Conservation (phyloP, 73 alveolate species). For the Durusdinium trenchii region DNA sequence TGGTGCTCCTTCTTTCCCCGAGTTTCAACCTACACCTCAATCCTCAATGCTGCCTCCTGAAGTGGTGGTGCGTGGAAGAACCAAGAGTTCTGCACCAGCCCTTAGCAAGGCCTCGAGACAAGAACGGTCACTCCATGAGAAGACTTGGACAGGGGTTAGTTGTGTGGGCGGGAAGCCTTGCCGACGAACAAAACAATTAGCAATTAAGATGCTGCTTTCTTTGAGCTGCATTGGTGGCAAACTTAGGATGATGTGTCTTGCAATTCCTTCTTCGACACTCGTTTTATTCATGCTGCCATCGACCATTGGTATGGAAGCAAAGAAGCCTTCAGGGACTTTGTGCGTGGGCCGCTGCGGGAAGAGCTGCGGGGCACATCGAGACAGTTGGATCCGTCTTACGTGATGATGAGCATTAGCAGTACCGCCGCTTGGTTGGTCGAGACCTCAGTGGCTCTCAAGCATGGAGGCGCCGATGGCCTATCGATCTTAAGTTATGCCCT, state of each 20-base stretch:
- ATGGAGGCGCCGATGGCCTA: neutral
- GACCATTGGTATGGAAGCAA: slow-evolving; percentile 33
- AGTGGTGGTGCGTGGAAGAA: too few species aligned
- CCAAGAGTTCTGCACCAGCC: too few species aligned
- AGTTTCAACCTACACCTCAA: too few species aligned
- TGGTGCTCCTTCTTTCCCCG: too few species aligned
- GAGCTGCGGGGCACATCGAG: slow-evolving; percentile 31
- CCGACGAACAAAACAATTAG: too few species aligned
- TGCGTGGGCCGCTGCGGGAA: slow-evolving; percentile 10
- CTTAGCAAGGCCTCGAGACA: too few species aligned
- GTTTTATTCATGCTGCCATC: slow-evolving; percentile 39
- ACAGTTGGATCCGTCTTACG: slow-evolving; percentile 21
- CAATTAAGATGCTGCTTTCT: too few species aligned
- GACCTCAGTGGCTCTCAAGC: neutral
- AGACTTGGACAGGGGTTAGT: too few species aligned
- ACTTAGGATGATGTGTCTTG: slow-evolving; percentile 14
- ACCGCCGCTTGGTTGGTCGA: neutral
- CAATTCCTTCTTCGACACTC: neutral
- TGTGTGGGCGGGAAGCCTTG: too few species aligned
- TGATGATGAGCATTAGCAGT: neutral
- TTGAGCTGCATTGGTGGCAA: too few species aligned
- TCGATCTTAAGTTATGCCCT: neutral
- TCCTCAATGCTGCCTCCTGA: too few species aligned
- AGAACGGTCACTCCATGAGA: too few species aligned
- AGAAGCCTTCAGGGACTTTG: slow-evolving; percentile 36